phyloP scores from a whole-genome alignment of 768 basidiomycete genomes.

The Tulasnella sp. region DNA sequence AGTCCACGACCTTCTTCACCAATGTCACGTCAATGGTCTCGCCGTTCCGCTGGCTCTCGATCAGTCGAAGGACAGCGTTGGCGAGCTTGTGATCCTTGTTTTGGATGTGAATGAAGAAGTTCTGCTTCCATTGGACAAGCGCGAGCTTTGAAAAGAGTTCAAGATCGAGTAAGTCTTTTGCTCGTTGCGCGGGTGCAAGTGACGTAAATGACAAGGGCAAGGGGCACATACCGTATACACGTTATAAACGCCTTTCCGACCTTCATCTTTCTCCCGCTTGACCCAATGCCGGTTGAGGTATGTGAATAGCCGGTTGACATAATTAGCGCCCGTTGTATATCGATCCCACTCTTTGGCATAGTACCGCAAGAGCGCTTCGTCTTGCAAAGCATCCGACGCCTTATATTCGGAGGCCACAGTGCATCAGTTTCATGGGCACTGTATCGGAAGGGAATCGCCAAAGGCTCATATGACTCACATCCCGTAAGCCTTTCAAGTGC shows the following conservation, averaged over 20 bases:
- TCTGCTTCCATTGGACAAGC: conserved; percentile 89
- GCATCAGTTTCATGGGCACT: too few relatives aligned
- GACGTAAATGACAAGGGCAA: background rate
- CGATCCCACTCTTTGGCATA: conserved; percentile 92
- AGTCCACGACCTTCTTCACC: conserved; percentile 90
- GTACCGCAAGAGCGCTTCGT: conserved; percentile 79
- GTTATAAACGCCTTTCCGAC: conserved; percentile 85
- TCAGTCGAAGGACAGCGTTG: conserved; percentile 74
- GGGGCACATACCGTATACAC: conserved; percentile 75
- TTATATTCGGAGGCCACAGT: conserved; percentile 31
- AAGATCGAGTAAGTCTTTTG: background rate
- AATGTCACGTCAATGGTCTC: conserved; percentile 87
- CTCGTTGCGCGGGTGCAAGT: too few relatives aligned
- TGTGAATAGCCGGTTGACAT: conserved; percentile 93
- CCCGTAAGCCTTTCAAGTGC: conserved; percentile 59
- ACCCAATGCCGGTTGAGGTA: conserved; percentile 99
- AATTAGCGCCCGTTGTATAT: conserved; percentile 94
- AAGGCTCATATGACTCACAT: conserved; percentile 37
- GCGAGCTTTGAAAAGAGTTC: conserved; percentile 48
- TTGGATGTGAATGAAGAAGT: conserved; percentile 86
- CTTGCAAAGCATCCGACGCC: conserved; percentile 70
- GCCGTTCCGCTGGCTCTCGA: conserved; percentile 90
- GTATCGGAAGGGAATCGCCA: too few relatives aligned
- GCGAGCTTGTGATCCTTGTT: conserved; percentile 72
- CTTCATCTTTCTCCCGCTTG: conserved; percentile 94